These are phyloP conservation scores for Vinca major DNA, from an alignment of 305 asterid genomes.

Conservation along the genomic window DNA sequence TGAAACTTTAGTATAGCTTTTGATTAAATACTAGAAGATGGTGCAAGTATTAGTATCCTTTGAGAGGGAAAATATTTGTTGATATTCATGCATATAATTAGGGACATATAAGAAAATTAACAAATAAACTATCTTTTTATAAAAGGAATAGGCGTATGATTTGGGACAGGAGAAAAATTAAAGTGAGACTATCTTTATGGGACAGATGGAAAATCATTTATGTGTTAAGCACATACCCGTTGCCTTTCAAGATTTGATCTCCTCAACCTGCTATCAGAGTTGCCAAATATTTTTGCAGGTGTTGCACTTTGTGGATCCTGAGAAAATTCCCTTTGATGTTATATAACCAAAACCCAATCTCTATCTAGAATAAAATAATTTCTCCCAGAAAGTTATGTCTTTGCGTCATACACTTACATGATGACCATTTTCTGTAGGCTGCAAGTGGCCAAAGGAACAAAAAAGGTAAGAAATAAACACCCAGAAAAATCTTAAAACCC, in stretches of 20 bases:
- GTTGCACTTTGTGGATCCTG: constrained; percentile 46
- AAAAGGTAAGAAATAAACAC: constrained; percentile 19
- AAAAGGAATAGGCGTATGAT: too few species aligned
- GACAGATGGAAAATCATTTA: too few species aligned
- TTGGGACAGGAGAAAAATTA: too few species aligned
- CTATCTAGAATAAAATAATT: neutral
- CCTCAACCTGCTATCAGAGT: constrained; percentile 36
- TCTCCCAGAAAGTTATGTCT: neutral
- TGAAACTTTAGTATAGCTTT: too few species aligned
- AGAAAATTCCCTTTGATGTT: constrained; percentile 13
- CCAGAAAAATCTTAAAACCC: constrained; percentile 7
- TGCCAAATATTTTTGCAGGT: constrained; percentile 38
- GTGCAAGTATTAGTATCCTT: too few species aligned
- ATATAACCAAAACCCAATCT: neutral
- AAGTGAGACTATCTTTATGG: too few species aligned
- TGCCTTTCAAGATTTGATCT: constrained; percentile 62
- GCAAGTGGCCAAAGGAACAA: constrained; percentile 25
- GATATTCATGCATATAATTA: too few species aligned
- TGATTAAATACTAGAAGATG: too few species aligned
- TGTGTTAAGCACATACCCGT: constrained; percentile 39
- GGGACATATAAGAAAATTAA: too few species aligned
- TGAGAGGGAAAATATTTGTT: too few species aligned
- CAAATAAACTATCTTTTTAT: too few species aligned
- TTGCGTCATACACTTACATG: constrained; percentile 34
- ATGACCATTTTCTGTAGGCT: constrained; percentile 64